A percentile compares a stretch with the other conserved stretches of the same genome.
Evolutionary conservation across 2,329 filamentous ascomycete genomes (phyloP).

Genomic region (Talaromyces sp.): DNA sequence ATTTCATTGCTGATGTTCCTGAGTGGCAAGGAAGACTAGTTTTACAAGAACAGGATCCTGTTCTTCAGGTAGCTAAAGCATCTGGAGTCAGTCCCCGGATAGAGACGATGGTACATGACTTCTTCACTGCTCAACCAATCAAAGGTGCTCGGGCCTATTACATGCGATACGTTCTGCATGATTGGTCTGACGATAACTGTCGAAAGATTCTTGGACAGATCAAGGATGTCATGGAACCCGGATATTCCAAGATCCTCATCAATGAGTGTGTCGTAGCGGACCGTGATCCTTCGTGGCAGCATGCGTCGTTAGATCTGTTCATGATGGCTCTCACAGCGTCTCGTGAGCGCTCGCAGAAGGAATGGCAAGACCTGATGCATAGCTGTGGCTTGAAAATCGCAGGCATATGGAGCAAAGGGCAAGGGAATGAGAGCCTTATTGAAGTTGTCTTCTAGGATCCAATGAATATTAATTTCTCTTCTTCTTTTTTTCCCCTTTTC

Average conservation of each 20-base stretch:
- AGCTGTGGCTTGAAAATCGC: conserved; percentile 22
- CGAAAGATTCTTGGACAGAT: conserved; percentile 22
- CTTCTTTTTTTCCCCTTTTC: no score
- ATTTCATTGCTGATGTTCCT: neutral
- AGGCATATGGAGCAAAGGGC: conserved; percentile 18
- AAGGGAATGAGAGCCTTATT: no score
- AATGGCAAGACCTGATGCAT: neutral
- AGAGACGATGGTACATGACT: neutral
- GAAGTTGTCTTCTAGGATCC: no score
- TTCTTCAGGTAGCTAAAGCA: conserved; percentile 19
- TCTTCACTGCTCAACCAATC: neutral
- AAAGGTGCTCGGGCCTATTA: conserved; percentile 18
- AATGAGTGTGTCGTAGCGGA: conserved; percentile 41
- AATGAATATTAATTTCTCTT: no score
- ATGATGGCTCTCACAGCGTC: neutral
- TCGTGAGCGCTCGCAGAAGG: neutral
- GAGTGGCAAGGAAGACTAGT: neutral
- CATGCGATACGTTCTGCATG: conserved; percentile 22
- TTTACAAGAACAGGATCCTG: neutral
- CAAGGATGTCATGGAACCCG: conserved; percentile 27
- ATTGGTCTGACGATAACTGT: conserved; percentile 20
- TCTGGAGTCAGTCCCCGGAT: neutral
- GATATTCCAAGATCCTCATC: conserved; percentile 36
- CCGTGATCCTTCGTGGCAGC: conserved; percentile 22
- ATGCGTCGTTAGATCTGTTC: neutral